Evolutionary conservation across 805 yeast genomes (phyloP).

Genomic region (Metschnikowia similis): DNA sequence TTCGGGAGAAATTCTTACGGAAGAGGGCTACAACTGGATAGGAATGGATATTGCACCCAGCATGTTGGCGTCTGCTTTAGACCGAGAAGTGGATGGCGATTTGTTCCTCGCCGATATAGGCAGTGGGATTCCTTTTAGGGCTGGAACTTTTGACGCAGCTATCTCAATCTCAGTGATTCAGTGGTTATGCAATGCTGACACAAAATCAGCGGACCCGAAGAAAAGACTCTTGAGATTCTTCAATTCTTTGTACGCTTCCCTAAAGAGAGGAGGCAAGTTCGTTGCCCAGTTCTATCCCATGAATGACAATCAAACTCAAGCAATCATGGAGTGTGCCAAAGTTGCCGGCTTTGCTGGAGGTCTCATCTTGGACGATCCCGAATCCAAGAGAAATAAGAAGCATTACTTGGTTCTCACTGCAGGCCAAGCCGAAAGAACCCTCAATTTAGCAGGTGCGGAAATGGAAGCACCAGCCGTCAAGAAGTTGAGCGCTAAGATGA

Average conservation of each 20-base stretch:
- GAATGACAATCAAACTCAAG: constrained; percentile 78
- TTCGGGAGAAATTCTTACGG: constrained; percentile 88
- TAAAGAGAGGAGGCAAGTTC: constrained; percentile 93
- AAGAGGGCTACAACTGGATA: constrained; percentile 91
- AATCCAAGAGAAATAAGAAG: constrained; percentile 85
- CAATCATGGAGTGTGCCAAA: constrained; percentile 79
- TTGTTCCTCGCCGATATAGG: constrained; percentile 91
- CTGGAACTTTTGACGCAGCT: constrained; percentile 96
- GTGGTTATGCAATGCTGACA: constrained; percentile 97
- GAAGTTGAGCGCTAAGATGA: constrained; percentile 40
- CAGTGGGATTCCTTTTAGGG: constrained; percentile 87
- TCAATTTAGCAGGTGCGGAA: constrained; percentile 75
- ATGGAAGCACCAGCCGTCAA: constrained; percentile 61
- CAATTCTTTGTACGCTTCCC: constrained; percentile 78
- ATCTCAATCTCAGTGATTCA: constrained; percentile 93
- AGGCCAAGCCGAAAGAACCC: constrained; percentile 67
- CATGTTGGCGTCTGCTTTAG: constrained; percentile 92
- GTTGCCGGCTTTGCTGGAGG: constrained; percentile 97
- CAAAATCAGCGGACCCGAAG: constrained; percentile 76
- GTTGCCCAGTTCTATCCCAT: constrained; percentile 96
- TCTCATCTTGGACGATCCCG: constrained; percentile 88
- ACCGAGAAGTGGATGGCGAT: constrained; percentile 92
- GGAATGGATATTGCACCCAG: constrained; percentile 96
- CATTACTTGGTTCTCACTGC: constrained; percentile 88
- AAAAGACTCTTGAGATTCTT: constrained; percentile 76